Conservation (phyloP, 1,284 basidiomycete species). For the Heterobasidion annosum region DNA sequence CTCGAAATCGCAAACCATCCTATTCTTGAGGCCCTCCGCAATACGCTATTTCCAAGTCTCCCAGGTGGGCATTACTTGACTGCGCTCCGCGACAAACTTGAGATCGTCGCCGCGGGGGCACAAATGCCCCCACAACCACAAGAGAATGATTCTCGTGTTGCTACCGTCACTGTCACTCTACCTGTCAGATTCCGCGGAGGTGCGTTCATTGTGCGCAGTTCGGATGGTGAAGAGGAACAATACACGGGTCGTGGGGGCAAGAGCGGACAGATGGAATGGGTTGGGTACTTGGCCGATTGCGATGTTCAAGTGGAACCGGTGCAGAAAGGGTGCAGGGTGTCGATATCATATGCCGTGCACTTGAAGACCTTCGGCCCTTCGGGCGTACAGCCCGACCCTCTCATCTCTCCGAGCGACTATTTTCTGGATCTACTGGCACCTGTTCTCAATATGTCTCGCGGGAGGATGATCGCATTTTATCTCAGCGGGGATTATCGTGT, state of each 20-base stretch:
- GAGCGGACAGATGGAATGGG: constrained; percentile 64
- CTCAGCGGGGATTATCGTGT: constrained; percentile 61
- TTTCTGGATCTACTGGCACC: constrained; percentile 65
- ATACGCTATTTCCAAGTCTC: constrained; percentile 58
- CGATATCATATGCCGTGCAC: constrained; percentile 63
- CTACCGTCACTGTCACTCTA: constrained; percentile 63
- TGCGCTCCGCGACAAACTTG: constrained; percentile 57
- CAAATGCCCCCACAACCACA: constrained; percentile 46
- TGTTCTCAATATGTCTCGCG: constrained; percentile 60
- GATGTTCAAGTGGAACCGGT: constrained; percentile 66
- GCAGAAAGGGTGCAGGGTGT: constrained; percentile 58
- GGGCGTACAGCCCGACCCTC: constrained; percentile 41
- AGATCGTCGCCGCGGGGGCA: constrained; percentile 55
- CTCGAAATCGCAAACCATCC: constrained; percentile 74
- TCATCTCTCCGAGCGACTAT: constrained; percentile 62
- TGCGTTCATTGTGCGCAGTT: constrained; percentile 45
- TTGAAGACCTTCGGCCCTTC: constrained; percentile 54
- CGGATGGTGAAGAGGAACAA: constrained; percentile 50
- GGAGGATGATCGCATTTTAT: constrained; percentile 64
- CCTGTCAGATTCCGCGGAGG: constrained; percentile 69
- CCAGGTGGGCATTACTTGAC: constrained; percentile 62
- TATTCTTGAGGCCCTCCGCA: constrained; percentile 66
- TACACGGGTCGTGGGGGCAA: constrained; percentile 56
- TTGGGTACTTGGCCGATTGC: constrained; percentile 63
- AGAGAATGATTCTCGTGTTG: constrained; percentile 56